Evolutionary conservation across 805 yeast genomes (phyloP).

Genomic region (Yamadazyma sp.): DNA sequence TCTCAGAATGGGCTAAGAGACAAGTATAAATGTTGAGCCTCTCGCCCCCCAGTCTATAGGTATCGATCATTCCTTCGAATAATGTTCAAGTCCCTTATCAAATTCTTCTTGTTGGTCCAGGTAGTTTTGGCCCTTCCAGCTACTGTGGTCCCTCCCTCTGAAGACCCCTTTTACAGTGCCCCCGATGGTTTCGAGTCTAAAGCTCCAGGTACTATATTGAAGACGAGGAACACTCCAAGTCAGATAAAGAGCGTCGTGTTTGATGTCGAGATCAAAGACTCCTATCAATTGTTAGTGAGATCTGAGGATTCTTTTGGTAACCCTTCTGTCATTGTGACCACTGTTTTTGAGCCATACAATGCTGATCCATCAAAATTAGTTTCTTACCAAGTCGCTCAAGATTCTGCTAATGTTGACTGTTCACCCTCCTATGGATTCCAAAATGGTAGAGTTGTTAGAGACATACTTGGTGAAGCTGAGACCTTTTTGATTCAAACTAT

Average conservation of each 20-base stretch:
- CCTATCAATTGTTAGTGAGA: constrained; percentile 25
- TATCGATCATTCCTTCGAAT: too few relatives aligned
- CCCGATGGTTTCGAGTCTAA: constrained; percentile 22
- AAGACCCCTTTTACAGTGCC: constrained; percentile 26
- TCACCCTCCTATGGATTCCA: constrained; percentile 26
- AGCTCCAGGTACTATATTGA: constrained; percentile 25
- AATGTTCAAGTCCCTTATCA: neutral
- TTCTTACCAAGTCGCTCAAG: constrained; percentile 30
- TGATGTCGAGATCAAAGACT: constrained; percentile 21
- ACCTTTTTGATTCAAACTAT: constrained; percentile 19
- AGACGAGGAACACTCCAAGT: constrained; percentile 21
- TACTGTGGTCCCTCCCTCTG: constrained; percentile 12
- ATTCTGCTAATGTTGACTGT: constrained; percentile 27
- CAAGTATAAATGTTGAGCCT: too few relatives aligned
- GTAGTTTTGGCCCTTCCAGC: constrained; percentile 7
- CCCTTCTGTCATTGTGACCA: constrained; percentile 25
- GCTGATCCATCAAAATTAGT: constrained; percentile 26
- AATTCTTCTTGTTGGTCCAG: constrained; percentile 8
- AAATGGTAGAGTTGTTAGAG: constrained; percentile 15
- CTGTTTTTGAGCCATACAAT: constrained; percentile 30
- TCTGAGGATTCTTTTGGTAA: constrained; percentile 26
- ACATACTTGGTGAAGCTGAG: constrained; percentile 18
- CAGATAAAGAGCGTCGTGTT: constrained; percentile 18
- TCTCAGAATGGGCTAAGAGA: too few relatives aligned
- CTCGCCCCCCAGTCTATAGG: too few relatives aligned